Base-by-base conservation (phyloP, 768 basidiomycete species). In the Vararia minispora region DNA sequence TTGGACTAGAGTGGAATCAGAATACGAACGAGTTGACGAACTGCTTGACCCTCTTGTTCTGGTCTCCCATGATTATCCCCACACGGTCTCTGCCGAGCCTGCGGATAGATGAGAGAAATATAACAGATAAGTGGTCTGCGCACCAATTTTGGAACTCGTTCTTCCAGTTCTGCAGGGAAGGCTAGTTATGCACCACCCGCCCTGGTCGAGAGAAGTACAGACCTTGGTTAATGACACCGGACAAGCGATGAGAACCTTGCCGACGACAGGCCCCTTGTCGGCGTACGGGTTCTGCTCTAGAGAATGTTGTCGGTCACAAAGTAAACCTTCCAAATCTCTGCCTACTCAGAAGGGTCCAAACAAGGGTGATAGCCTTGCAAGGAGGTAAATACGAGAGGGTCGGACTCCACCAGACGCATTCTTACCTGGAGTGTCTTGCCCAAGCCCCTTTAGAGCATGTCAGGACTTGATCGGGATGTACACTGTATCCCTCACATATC, bases 91-190 rank as follows among this genome's bases (percentile, higher is more conserved):
- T 62, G 14, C 74, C 71, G 22, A 75, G 55, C 74, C 73, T 74
- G 34, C 5, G 31, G 18, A 5, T 20, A 7, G 37, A 26, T 24
- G 11, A 10, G 11, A n/a, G 10, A 28, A 33, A 4, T 26, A 35
- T 39, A 22, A 35, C 40, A 28, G 23, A 12, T 21, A 24, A 26
- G 28, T 3, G 64, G 64, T 56, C 57, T 11, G 68, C 79, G 22
- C 63, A 77, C 92, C 95, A 99, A 63, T 98, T 98, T 49, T 81
- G 71, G 53, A 99, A 90, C 57, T 99, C 95, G 28, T 76, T 79
- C 55, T 76, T 82, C 95, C 95, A 99, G 54, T 97, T 98, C 80
- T 94, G 52, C 1, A n/a, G n/a, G n/a, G 13, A 21, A 24, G 11
- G 21, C 13, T n/a, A 25, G 26, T 34, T 29, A 37, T n/a, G 21